These are phyloP conservation scores for Paecilomyces sp. DNA, from an alignment of 2,329 filamentous ascomycete genomes.

Conservation along the genomic window DNA sequence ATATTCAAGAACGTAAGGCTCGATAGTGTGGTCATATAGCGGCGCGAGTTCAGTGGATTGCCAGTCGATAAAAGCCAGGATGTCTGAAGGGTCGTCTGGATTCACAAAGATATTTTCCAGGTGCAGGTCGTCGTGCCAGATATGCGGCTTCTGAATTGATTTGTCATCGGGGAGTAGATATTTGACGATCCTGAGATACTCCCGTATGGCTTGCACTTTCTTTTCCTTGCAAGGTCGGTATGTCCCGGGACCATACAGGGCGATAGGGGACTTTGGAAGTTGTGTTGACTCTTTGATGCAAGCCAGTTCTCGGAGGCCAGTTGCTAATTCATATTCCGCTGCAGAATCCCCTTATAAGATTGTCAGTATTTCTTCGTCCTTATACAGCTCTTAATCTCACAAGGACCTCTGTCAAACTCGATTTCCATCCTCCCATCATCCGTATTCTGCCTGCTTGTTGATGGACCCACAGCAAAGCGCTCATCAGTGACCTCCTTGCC, in stretches of 20 bases:
- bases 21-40: not conserved
- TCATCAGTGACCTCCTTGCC: slow-evolving; percentile 11
- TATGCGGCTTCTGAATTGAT: slow-evolving; percentile 15
- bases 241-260: slow-evolving; percentile 28
- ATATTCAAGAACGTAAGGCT: slow-evolving; percentile 1
- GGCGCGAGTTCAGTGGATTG: not conserved
- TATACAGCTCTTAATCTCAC: slow-evolving; percentile 16
- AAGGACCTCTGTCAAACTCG: slow-evolving; percentile 28
- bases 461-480: slow-evolving; percentile 31
- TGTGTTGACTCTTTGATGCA: slow-evolving; percentile 18
- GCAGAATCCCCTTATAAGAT: slow-evolving; percentile 18
- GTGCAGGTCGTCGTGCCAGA: slow-evolving; percentile 12
- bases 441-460: slow-evolving; percentile 22
- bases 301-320: slow-evolving; percentile 25
- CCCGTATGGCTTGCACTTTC: not conserved
- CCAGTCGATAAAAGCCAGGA: not conserved
- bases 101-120: slow-evolving; percentile 19
- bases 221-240: slow-evolving; percentile 18
- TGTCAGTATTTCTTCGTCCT: slow-evolving; percentile 4
- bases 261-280: slow-evolving; percentile 24
- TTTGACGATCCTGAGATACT: not conserved
- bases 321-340: slow-evolving; percentile 23
- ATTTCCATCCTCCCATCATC: slow-evolving; percentile 24
- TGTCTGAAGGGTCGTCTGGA: not conserved
- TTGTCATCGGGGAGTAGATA: slow-evolving; percentile 3